Base-by-base conservation (phyloP, 352 stramenopile genomes). In the Phytophthora palmivora region DNA sequence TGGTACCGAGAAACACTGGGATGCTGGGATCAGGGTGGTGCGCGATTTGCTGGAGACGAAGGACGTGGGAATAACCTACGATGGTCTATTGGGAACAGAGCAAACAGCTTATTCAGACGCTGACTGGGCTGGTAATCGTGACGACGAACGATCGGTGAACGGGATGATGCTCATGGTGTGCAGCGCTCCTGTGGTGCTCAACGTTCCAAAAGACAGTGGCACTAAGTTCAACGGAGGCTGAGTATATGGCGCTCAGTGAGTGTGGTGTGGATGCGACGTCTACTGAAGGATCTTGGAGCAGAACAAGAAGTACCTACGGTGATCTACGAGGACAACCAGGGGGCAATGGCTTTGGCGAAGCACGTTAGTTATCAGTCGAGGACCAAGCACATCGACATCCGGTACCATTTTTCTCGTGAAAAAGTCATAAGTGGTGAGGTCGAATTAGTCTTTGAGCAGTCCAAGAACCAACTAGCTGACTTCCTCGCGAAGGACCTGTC, bases 281-380 rank as follows among this genome's bases (percentile, higher is more conserved):
- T 64, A 14, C 18, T 69, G 2, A 51, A 59, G 11, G 50, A 73
- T 15, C 22, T 69, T n/a, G 32, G 26, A 19, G 15, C 16, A 7
- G 22, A 42, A 19, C 21, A 59, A 28, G 26, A 14, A 6, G 6
- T 26, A 48, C 6, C 43, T 8, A 57, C 38, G 14, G 48, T 58
- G n/a, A 62, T 74, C 15, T 69, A 54, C 22, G 55, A 69, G 36
- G 67, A 72, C 30, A 72, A 66, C 32, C 50, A 76, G 45, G 44
- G 62, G 15, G 67, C 34, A n/a, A 62, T 65, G 15, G 45, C 56
- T 4, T 53, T 76, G 67, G 26, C 59, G 3, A 70, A 67, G 22
- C 63, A 75, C 14, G 58, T 45, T 28, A 58, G 52, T 6, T 70
- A 73, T 19, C 58, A 73, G 22, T 33, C 28, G 2, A 53, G 33